Conservation (phyloP, 805 yeast genomes). For the Pichia insulana region DNA sequence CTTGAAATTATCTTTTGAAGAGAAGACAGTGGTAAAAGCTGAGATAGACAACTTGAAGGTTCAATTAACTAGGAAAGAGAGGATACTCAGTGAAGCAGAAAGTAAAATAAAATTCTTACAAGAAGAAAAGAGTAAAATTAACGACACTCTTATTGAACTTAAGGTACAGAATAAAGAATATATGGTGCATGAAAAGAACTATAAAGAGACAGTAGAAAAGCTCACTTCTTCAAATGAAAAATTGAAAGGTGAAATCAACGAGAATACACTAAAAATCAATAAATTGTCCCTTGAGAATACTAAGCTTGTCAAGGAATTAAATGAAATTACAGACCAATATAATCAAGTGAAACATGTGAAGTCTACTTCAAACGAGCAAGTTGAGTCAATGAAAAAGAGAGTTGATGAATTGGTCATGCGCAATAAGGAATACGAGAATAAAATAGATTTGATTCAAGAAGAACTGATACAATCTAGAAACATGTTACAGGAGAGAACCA, state of each 20-base stretch:
- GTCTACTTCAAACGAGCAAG: slow-evolving; percentile 28
- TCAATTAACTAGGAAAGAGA: slow-evolving; percentile 38
- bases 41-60: slow-evolving; percentile 41
- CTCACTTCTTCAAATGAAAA: slow-evolving; percentile 36
- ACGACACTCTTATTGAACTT: slow-evolving; percentile 31
- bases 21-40: slow-evolving; percentile 38
- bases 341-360: slow-evolving; percentile 28
- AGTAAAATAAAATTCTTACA: slow-evolving; percentile 29
- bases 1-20: slow-evolving; percentile 30
- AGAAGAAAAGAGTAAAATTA: slow-evolving; percentile 32
- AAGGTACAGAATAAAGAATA: slow-evolving; percentile 35
- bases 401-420: slow-evolving; percentile 65
- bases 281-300: slow-evolving; percentile 38
- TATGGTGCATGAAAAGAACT: slow-evolving; percentile 27
- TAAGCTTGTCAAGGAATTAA: slow-evolving; percentile 31
- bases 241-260: slow-evolving; percentile 25
- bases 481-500: slow-evolving; percentile 67
- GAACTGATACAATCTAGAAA: slow-evolving; percentile 71
- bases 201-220: slow-evolving; percentile 32
- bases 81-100: slow-evolving; percentile 31
- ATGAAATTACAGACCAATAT: slow-evolving; percentile 31
- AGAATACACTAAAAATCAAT: slow-evolving; percentile 30
- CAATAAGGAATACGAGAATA: slow-evolving; percentile 51
- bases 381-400: slow-evolving; percentile 50
- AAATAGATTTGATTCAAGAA: slow-evolving; percentile 64